A percentile compares a stretch with the other conserved stretches of the same genome.
phyloP scores from a whole-genome alignment of 2,329 filamentous ascomycete genomes.

The Xylariaceae sp. region DNA sequence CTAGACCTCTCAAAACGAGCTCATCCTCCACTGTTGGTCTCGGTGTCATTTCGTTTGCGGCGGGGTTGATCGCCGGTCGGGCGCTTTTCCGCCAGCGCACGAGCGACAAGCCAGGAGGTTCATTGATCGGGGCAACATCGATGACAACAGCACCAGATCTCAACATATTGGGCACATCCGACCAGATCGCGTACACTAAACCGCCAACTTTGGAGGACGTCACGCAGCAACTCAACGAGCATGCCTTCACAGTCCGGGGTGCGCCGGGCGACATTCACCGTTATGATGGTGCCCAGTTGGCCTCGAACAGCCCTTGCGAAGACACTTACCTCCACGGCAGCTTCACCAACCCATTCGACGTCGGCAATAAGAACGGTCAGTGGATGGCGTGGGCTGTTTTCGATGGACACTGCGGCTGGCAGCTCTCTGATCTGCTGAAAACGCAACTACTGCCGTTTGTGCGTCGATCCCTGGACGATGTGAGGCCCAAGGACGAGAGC shows the following conservation, averaged over 20 bases:
- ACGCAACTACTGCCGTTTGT: constrained; percentile 30
- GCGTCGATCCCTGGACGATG: constrained; percentile 23
- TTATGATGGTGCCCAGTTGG: constrained; percentile 32
- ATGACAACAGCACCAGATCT: constrained; percentile 23
- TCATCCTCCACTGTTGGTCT: constrained; percentile 9
- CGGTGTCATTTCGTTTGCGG: constrained; percentile 17
- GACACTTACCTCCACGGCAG: constrained; percentile 32
- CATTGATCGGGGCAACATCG: constrained; percentile 4
- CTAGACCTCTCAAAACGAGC: constrained; percentile 10
- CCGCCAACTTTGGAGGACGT: constrained; percentile 25
- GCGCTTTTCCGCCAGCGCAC: constrained; percentile 8
- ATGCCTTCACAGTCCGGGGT: constrained; percentile 20
- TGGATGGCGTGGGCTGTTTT: constrained; percentile 34
- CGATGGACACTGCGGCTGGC: constrained; percentile 35
- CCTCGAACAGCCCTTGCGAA: constrained; percentile 32
- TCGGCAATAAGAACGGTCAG: constrained; percentile 11
- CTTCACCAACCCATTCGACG: constrained; percentile 26
- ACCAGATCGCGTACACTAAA: constrained; percentile 23
- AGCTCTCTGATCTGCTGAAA: constrained; percentile 30
- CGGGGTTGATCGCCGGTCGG: constrained; percentile 18
- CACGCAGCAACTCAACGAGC: constrained; percentile 28
- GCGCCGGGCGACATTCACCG: constrained; percentile 20
- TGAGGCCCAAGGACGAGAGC: constrained; percentile 13
- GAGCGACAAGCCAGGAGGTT: constrained; percentile 5
- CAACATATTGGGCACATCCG: constrained; percentile 23